Percentiles rank a stretch among this genome's conserved stretches.
Evolutionary conservation across 345 rosid genomes (phyloP).

Genomic region (Hibiscus syriacus): DNA sequence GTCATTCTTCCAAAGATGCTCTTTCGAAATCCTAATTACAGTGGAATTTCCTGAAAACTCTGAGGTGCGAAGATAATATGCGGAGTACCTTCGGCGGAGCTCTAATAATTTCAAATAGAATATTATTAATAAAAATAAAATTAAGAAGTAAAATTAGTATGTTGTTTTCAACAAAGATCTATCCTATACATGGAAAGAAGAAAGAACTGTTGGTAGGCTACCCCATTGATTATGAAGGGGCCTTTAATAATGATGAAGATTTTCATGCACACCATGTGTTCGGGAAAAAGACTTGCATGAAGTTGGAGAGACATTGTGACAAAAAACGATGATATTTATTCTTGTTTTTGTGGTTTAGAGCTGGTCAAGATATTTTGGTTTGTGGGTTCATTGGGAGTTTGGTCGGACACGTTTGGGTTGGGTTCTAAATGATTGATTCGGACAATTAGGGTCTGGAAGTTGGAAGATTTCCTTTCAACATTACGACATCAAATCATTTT

Average conservation of each 20-base stretch:
- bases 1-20: no score
- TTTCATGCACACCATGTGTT: not conserved
- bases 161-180: not conserved
- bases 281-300: not conserved
- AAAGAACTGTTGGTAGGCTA: not conserved
- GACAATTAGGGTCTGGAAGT: not conserved
- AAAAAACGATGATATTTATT: not conserved
- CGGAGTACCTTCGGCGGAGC: no score
- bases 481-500: not conserved
- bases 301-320: not conserved
- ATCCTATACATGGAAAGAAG: not conserved
- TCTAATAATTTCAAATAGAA: no score
- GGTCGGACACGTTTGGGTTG: not conserved
- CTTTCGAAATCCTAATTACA: no score
- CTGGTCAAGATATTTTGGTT: not conserved
- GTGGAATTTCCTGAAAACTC: no score
- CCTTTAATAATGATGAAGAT: not conserved
- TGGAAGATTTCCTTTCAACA: not conserved
- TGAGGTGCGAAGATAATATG: no score
- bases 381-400: not conserved
- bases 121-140: no score
- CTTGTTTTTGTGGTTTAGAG: not conserved
- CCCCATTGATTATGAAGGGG: not conserved
- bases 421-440: not conserved
- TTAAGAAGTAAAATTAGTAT: not conserved